Base-by-base conservation (phyloP, 768 basidiomycete species). In the Termitomyces sp. region DNA sequence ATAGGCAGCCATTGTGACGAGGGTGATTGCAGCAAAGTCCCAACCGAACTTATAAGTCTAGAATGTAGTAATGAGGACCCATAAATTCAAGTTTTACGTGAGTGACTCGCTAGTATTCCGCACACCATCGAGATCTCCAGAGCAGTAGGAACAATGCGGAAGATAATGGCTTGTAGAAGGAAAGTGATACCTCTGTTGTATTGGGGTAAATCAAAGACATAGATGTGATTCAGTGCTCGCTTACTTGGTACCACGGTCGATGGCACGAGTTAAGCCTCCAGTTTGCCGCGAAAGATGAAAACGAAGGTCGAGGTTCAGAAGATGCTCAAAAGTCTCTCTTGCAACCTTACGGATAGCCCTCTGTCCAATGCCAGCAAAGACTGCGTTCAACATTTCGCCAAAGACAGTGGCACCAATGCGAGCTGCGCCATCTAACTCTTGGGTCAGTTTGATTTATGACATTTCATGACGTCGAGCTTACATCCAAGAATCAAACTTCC, bases 21-120 rank as follows among this genome's bases (percentile, higher is more conserved):
- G 79, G 0, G 95, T 98, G 44, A 98, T 85, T 2, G 89, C 92
- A 4, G 97, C 96, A 70, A 95, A 99, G 68, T 97, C 88, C 88
- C 89, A 94, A 9, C 97, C 97, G 65, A 97, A 99, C 67, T 98
- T 96, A 66, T 91, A 98, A 2, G 93, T 95, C 94, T 97, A 51
- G 39, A 45, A 61, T 12, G 37, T 37, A 19, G 12, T 23, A 27
- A 39, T 40, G 11, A 30, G 54, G 35, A 30, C 34, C 21, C 60
- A 41, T n/a, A 21, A 8, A 30, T 27, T 16, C 30, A 19, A 9
- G 6, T 11, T 10, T 35, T 1, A 34, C 12, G 30, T 9, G 30
- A 41, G 23, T 25, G 37, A 88, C 23, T 64, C 11, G 94, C 95
- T 72, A 99, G 72, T 59, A 99, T 99, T 49, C 95, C 96, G 73